Evolutionary conservation across 768 basidiomycete genomes (phyloP).

Genomic region (Rhizopogon vinicolor): DNA sequence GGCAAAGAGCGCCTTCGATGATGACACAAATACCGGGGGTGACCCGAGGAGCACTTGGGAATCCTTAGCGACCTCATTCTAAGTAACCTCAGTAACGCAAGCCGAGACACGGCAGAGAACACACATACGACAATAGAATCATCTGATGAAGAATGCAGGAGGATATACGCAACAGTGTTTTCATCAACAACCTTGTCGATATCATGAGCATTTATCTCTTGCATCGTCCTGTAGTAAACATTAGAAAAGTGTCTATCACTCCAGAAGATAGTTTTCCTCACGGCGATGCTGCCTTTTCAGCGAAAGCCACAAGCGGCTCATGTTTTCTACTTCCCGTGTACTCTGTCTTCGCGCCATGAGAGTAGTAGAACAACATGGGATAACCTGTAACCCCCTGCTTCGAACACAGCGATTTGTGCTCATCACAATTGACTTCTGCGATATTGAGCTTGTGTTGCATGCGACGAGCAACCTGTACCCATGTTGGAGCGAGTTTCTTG

Average conservation of each 20-base stretch:
- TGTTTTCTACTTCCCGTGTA: conserved; percentile 73
- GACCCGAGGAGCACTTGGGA: conserved; percentile 45
- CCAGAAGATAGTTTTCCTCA: conserved; percentile 31
- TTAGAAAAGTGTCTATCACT: conserved; percentile 1
- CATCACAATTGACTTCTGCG: conserved; percentile 89
- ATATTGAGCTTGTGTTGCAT: conserved; percentile 73
- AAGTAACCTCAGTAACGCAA: conserved; percentile 2
- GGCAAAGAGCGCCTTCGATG: conserved; percentile 26
- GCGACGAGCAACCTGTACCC: conserved; percentile 66
- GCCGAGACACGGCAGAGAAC: not conserved
- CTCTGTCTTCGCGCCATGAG: conserved; percentile 57
- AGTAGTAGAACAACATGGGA: conserved; percentile 76
- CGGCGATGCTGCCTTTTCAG: conserved; percentile 70
- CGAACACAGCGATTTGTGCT: conserved; percentile 60
- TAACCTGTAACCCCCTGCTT: conserved; percentile 70
- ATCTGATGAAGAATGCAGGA: conserved; percentile 40
- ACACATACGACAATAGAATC: conserved; percentile 27
- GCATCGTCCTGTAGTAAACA: conserved; percentile 28
- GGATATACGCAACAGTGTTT: conserved; percentile 54
- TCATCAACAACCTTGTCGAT: conserved; percentile 38
- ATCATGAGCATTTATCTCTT: conserved; percentile 36
- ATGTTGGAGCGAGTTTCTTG: conserved; percentile 85
- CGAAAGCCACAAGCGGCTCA: conserved; percentile 67
- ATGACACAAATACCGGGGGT: conserved; percentile 42
- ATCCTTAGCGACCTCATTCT: conserved; percentile 56